Evolutionary conservation across 2,329 filamentous ascomycete species (phyloP), one percentile per base, ranked within the genome.

Genomic region (Aspergillus tubingensis): DNA sequence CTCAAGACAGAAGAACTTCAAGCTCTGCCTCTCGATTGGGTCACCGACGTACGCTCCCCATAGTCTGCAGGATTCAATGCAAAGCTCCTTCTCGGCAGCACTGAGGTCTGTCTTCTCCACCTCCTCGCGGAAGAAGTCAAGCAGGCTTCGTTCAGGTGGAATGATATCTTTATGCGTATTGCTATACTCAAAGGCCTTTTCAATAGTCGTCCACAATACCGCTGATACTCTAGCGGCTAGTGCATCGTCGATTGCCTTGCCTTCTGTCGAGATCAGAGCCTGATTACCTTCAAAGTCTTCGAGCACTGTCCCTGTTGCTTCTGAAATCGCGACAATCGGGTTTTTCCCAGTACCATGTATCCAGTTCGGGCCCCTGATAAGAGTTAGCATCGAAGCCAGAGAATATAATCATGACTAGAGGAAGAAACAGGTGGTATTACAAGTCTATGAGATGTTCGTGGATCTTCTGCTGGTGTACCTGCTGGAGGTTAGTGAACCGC

Each of bases 21-120:
- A 71, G 67, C 85, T 88, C 70, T 89, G 86, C 48, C 74, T 80
- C 65, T 85, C 81, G 30, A 87, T 78, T 0, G 83, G 79, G 61
- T 84, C 85, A 6, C 87, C 87, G 8, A 89, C 83, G 70, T 88
- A 89, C 0, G 83, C 82, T 39, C 86, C 86, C 86, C 86, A 89
- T 73, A 87, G 82, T 59, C 83, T 82, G 17, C 82, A 82, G 67
- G 85, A 79, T 44, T 85, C 78, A 5, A 87, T 69, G 36, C 86
- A 79, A 0, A 79, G 78, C 27, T 77, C 70, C 59, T 82, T 79
- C 61, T 82, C 83, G 32, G 73, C 59, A 61, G 73, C 55, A 54
- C 74, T 70, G 48, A 77, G 70, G 6, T 71, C 67, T 59, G 67
- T 74, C 65, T 79, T 70, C n/a, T 78, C 70, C 0, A 85, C 74